A percentile compares a stretch with the other conserved stretches of the same genome.
phyloP scores from a whole-genome alignment of 2,329 filamentous ascomycete species.

The Claviceps monticola region DNA sequence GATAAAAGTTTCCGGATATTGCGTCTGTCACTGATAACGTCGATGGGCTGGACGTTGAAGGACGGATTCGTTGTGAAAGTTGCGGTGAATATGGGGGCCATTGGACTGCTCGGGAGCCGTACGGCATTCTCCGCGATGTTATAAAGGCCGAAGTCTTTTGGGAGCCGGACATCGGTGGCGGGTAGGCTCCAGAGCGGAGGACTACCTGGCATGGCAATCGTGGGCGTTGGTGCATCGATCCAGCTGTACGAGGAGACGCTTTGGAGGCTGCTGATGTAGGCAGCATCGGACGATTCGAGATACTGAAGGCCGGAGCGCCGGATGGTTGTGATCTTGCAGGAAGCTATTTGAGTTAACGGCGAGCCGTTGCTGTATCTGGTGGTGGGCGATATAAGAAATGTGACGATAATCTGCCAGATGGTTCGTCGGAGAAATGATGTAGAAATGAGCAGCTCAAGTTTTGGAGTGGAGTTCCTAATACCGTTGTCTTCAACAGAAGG shows the following conservation, averaged over 20 bases:
- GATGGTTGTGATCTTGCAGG: too few species aligned
- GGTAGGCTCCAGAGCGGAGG: conserved; percentile 22
- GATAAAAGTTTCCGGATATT: conserved; percentile 34
- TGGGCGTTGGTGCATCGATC: conserved; percentile 25
- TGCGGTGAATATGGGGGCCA: conserved; percentile 33
- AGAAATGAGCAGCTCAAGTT: too few species aligned
- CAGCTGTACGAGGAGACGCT: conserved; percentile 36
- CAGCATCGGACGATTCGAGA: not conserved
- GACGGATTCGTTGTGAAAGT: conserved; percentile 23
- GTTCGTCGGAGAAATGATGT: too few species aligned
- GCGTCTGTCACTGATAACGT: conserved; percentile 32
- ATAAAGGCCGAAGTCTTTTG: conserved; percentile 24
- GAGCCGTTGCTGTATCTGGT: too few species aligned
- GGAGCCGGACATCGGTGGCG: conserved; percentile 10
- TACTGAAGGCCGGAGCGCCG: not conserved
- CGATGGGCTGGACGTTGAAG: conserved; percentile 22
- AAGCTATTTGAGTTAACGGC: too few species aligned
- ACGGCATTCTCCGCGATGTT: conserved; percentile 32
- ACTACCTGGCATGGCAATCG: conserved; percentile 30
- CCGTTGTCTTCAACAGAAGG: too few species aligned
- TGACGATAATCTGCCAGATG: too few species aligned
- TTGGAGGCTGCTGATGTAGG: conserved; percentile 22
- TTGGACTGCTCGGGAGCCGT: conserved; percentile 26
- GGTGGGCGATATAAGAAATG: too few species aligned
- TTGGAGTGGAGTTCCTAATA: too few species aligned